Evolutionary conservation across 805 yeast genomes (phyloP).

Genomic region (Candida piceae): DNA sequence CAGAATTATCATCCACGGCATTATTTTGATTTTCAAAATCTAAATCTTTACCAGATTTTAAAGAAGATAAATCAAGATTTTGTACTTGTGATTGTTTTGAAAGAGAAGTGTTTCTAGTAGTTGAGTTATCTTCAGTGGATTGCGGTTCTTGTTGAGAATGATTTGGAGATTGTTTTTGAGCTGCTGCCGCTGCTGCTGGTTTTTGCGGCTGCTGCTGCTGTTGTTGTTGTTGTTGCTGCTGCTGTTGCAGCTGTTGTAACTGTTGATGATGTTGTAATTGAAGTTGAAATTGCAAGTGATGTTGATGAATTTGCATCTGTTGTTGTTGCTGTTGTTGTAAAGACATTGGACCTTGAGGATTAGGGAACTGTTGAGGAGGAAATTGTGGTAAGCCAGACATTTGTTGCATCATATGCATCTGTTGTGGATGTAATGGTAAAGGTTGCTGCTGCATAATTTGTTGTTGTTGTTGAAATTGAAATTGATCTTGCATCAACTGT

Average conservation of each 20-base stretch:
- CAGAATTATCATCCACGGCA: slow-evolving; percentile 33
- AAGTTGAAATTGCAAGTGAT: neutral
- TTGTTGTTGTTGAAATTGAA: no score
- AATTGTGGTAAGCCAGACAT: neutral
- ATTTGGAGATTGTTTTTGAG: neutral
- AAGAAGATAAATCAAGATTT: neutral
- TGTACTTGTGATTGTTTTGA: neutral
- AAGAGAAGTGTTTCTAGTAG: neutral
- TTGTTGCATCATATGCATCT: neutral
- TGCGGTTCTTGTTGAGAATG: slow-evolving; percentile 2
- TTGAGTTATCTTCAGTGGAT: neutral
- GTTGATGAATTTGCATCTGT: slow-evolving; percentile 1
- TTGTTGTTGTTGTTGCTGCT: slow-evolving; percentile 1
- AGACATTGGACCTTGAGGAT: neutral
- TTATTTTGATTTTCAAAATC: neutral
- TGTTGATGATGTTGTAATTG: slow-evolving; percentile 2
- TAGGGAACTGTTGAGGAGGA: neutral
- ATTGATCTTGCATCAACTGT: no score
- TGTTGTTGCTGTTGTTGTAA: slow-evolving; percentile 1
- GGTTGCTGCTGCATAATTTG: no score
- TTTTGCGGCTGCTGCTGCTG: slow-evolving; percentile 1
- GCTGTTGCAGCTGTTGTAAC: slow-evolving; percentile 1
- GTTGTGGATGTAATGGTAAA: no score
- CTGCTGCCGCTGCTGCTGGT: slow-evolving; percentile 1
- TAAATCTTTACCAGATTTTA: neutral